Percentiles rank a stretch among this genome's conserved stretches.
Evolutionary conservation across 192 early-diverging fungal genomes (phyloP).

Genomic region (Backusella westeae): DNA sequence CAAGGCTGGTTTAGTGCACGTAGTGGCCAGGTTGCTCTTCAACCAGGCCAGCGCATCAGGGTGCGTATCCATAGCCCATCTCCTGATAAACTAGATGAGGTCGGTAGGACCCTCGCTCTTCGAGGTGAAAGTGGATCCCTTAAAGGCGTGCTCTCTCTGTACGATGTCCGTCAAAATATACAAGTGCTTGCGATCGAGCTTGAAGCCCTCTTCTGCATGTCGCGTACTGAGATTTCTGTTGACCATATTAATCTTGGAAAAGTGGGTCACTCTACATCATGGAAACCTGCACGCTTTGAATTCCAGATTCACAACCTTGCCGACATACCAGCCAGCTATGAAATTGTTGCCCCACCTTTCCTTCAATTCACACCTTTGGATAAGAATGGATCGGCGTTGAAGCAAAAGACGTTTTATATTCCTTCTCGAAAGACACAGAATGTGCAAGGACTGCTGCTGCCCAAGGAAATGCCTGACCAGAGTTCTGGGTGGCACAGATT

Average conservation of each 20-base stretch:
- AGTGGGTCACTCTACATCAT: conserved; percentile 73
- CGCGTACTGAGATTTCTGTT: conserved; percentile 52
- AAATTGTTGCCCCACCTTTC: conserved; percentile 43
- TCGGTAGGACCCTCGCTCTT: conserved; percentile 12
- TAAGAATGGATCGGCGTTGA: conserved; percentile 15
- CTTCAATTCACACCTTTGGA: conserved; percentile 30
- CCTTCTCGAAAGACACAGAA: conserved; percentile 43
- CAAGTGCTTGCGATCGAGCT: conserved; percentile 64
- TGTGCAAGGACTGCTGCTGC: conserved; percentile 65
- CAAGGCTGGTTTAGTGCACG: background rate
- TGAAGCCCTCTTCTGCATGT: conserved; percentile 56
- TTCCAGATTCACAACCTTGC: conserved; percentile 66
- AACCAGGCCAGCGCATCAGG: conserved; percentile 26
- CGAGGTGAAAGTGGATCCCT: conserved; percentile 54
- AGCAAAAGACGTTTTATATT: conserved; percentile 17
- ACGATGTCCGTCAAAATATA: conserved; percentile 48
- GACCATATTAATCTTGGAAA: conserved; percentile 68
- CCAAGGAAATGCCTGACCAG: conserved; percentile 50
- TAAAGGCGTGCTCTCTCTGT: conserved; percentile 58
- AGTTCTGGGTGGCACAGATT: conserved; percentile 48
- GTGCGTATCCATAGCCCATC: conserved; percentile 24
- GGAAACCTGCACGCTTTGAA: conserved; percentile 56
- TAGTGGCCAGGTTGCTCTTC: conserved; percentile 31
- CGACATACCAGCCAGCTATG: conserved; percentile 61
- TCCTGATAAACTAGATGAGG: conserved; percentile 12